phyloP scores from a whole-genome alignment of 140 eudicot genomes.

The Erigeron philadelphicus region DNA sequence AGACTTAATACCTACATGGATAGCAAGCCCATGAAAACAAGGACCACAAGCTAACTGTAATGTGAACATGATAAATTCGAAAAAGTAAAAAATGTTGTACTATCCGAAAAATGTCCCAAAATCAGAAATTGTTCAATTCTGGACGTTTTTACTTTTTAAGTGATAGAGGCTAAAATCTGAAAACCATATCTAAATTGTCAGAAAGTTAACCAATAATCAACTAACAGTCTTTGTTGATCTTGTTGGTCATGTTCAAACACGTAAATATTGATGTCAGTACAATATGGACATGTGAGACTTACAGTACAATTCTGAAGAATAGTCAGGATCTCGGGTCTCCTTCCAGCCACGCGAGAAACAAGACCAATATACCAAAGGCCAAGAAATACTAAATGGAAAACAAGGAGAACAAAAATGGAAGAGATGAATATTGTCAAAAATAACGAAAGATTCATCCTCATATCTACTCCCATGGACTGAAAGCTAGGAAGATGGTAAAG shows the following conservation, averaged over 20 bases:
- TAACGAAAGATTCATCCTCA: conserved; percentile 89
- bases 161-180: neutral
- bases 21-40: conserved; percentile 30
- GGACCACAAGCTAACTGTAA: conserved; percentile 13
- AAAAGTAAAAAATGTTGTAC: neutral
- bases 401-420: conserved; percentile 71
- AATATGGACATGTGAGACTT: conserved; percentile 32
- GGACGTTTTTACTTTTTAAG: neutral
- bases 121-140: neutral
- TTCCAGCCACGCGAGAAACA: conserved; percentile 85
- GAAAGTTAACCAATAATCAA: neutral
- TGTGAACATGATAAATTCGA: neutral
- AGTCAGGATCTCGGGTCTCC: conserved; percentile 70
- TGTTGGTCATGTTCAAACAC: neutral
- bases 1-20: conserved; percentile 77
- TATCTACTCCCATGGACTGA: conserved; percentile 89
- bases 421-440: conserved; percentile 65
- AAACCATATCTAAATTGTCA: neutral
- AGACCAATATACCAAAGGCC: conserved; percentile 91
- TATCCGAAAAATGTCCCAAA: neutral
- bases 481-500: conserved; percentile 84
- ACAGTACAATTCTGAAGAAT: conserved; percentile 89
- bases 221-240: neutral
- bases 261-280: no score
- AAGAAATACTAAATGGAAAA: conserved; percentile 68